Conservation (phyloP, 1,284 basidiomycete genomes). For the Sphaerobolus stellatus region DNA sequence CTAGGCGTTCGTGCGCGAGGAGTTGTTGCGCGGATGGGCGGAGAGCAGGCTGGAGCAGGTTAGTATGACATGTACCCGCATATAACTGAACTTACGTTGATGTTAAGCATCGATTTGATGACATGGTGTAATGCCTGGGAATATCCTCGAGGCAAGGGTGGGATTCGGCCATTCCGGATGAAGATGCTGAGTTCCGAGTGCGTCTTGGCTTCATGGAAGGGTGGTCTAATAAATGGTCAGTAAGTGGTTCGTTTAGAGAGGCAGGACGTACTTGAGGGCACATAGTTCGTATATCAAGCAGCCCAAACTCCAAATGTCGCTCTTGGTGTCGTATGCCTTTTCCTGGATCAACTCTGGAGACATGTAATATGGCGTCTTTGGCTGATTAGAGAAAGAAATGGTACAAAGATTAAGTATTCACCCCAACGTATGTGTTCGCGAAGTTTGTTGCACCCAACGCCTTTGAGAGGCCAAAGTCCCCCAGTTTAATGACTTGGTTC, state of each 20-base stretch:
- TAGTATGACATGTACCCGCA: not conserved
- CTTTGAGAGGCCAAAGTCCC: constrained; percentile 95
- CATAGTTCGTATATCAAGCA: constrained; percentile 96
- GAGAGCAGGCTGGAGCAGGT: constrained; percentile 64
- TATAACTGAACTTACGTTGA: constrained; percentile 59
- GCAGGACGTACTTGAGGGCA: constrained; percentile 61
- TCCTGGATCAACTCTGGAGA: constrained; percentile 96
- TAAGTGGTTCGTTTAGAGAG: not conserved
- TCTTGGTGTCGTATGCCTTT: constrained; percentile 94
- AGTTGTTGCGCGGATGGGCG: constrained; percentile 78
- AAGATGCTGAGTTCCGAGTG: constrained; percentile 81
- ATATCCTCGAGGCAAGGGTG: constrained; percentile 80
- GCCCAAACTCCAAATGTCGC: constrained; percentile 97
- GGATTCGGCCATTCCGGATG: constrained; percentile 84
- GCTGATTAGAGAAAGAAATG: not conserved
- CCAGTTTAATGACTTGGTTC: constrained; percentile 81
- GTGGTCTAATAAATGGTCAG: constrained; percentile 48
- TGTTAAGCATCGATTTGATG: constrained; percentile 84
- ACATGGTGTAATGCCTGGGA: constrained; percentile 68
- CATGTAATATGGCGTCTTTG: constrained; percentile 97
- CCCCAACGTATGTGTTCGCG: constrained; percentile 95
- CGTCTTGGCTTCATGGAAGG: constrained; percentile 88
- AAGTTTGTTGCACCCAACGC: constrained; percentile 85
- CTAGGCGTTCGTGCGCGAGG: constrained; percentile 73
- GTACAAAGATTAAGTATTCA: constrained; percentile 39